These are phyloP conservation scores for Acanthamoeba divionensis DNA, from an alignment of 208 protist genomes.

Conservation along the genomic window DNA sequence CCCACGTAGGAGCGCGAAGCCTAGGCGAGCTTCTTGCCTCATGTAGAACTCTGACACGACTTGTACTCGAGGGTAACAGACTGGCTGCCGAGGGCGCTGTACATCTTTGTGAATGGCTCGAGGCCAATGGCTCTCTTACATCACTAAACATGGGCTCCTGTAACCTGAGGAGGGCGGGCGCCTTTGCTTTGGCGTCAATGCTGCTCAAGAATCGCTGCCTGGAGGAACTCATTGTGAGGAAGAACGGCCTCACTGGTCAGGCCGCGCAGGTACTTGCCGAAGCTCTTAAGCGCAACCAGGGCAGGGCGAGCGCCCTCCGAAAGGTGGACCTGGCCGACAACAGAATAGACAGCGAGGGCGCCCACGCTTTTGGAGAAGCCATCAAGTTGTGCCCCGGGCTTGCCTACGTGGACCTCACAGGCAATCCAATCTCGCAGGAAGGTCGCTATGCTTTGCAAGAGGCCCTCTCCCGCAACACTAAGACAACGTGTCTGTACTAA, in stretches of 20 bases:
- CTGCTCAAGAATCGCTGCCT: constrained; percentile 84
- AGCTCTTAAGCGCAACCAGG: constrained; percentile 68
- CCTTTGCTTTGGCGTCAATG: constrained; percentile 81
- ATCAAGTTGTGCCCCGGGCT: no score
- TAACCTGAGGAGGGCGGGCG: constrained; percentile 85
- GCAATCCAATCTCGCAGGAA: not conserved
- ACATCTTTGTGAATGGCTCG: constrained; percentile 81
- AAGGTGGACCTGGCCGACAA: constrained; percentile 34
- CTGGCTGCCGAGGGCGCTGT: constrained; percentile 84
- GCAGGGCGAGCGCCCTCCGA: no score
- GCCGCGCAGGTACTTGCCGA: constrained; percentile 78
- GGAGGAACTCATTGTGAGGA: constrained; percentile 84
- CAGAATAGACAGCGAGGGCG: not conserved
- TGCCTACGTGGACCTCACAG: not conserved
- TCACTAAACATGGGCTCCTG: constrained; percentile 83
- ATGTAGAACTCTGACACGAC: constrained; percentile 84
- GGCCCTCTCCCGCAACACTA: not conserved
- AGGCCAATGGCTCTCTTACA: constrained; percentile 88
- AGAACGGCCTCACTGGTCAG: constrained; percentile 85
- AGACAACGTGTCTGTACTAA: not conserved
- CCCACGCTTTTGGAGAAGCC: not conserved
- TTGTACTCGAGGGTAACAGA: constrained; percentile 89
- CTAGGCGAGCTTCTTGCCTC: constrained; percentile 83
- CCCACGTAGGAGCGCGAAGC: not conserved
- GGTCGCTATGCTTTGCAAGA: not conserved